Conservation (phyloP, 2,329 filamentous ascomycete species). For the Thielaviopsis euricoi region DNA sequence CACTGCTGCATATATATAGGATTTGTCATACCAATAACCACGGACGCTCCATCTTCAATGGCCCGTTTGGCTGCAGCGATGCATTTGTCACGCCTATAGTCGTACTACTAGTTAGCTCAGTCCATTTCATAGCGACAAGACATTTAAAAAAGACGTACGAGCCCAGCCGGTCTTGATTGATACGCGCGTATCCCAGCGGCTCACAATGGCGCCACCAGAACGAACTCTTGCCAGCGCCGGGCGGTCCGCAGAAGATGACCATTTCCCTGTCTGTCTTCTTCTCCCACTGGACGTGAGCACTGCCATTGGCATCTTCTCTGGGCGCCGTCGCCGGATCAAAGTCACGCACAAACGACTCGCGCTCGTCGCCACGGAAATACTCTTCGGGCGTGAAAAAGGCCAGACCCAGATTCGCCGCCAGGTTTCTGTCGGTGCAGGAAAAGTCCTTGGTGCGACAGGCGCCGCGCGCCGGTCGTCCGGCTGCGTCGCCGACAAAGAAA, state of each 20-base stretch:
- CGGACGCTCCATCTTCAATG: constrained; percentile 47
- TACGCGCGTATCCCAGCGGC: constrained; percentile 62
- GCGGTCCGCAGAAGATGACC: constrained; percentile 74
- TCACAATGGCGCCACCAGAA: constrained; percentile 70
- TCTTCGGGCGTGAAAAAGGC: constrained; percentile 78
- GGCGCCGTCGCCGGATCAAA: constrained; percentile 54
- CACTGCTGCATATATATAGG: not conserved
- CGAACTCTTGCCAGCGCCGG: constrained; percentile 80
- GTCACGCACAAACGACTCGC: constrained; percentile 47
- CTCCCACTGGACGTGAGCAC: constrained; percentile 29
- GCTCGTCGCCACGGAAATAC: constrained; percentile 58
- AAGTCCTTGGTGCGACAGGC: constrained; percentile 35
- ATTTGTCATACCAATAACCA: constrained; percentile 54
- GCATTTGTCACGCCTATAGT: constrained; percentile 39
- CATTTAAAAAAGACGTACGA: constrained; percentile 24
- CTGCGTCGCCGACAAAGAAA: constrained; percentile 83
- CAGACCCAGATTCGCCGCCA: constrained; percentile 73
- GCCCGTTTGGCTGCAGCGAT: constrained; percentile 54
- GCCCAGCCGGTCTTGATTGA: constrained; percentile 85
- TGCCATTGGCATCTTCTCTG: constrained; percentile 13
- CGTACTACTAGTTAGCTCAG: not conserved
- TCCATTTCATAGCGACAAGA: no score
- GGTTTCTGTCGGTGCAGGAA: constrained; percentile 55
- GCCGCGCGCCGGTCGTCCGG: constrained; percentile 33
- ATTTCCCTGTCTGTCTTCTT: constrained; percentile 56